Evolutionary conservation across 306 rosid genomes (phyloP), one percentile per base, ranked within the genome.

Genomic region (Quercus mongolica): DNA sequence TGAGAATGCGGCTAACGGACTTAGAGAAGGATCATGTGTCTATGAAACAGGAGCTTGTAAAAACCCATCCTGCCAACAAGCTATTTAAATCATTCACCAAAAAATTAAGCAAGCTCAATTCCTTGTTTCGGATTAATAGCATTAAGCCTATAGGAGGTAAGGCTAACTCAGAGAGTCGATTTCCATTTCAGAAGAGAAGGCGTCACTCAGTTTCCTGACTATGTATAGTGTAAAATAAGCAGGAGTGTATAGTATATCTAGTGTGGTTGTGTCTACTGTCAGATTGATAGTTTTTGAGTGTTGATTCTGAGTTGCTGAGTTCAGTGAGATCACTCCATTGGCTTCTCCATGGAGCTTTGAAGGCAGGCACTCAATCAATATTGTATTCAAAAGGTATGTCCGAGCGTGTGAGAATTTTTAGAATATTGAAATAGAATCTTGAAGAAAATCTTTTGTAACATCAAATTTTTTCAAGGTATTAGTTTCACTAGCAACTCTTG

Each of bases 1-100:
- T 96, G 99, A 87, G 99, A 87, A 96, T 96, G 99, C 89, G 99
- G 81, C 88, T 96, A 1, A 93, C 99, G 2, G 99, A 96, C 81
- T 82, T 96, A 79, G 99, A 96, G 84, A 96, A 93, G 70, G 99
- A 96, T 26, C 99, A 93, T 38, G 91, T 96, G 67, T 88, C 95
- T 3, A 96, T 96, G 94, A 96, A 93, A 83, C 99, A 96, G 33
- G 98, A 92, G 85, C 96, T 96, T 76, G 98, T 93, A 5, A 91
- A 79, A 86, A 49, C 96, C 3, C 94, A 88, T 62, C 97, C 98
- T 69, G 98, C 97, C 2, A 88, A 86, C 55, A 93, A 86, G 83
- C 75, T 96, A 7, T 88, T 96, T 69, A 93, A 91, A 73, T 91
- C 96, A 19, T 89, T 96, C 69, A 79, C 99, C 64, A 89, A 79